Percentiles rank a stretch among this genome's conserved stretches.
phyloP scores from a whole-genome alignment of 1,284 basidiomycete genomes.

The Coniferiporia weirii region DNA sequence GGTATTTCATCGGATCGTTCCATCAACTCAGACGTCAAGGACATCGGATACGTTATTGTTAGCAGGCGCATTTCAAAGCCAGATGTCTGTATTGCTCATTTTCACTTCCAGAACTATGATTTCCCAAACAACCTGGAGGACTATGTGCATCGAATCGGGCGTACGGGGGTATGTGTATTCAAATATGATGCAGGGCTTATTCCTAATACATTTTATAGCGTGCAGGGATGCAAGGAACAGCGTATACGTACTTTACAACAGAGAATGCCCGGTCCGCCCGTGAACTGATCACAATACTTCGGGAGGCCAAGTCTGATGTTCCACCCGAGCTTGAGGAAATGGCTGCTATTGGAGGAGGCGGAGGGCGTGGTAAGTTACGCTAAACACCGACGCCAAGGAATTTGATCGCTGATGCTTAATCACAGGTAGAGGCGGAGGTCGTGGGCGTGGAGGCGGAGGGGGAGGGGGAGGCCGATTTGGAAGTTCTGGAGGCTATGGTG shows the following conservation, averaged over 20 bases:
- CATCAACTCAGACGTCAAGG: slow-evolving; percentile 37
- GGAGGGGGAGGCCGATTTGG: slow-evolving; percentile 5
- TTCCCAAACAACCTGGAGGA: slow-evolving; percentile 52
- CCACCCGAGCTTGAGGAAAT: slow-evolving; percentile 55
- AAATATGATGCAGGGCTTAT: background rate
- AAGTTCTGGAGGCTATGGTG: slow-evolving; percentile 2
- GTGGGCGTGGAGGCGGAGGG: slow-evolving; percentile 12
- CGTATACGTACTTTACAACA: slow-evolving; percentile 54
- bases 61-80: slow-evolving; percentile 20
- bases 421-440: slow-evolving; percentile 18
- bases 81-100: slow-evolving; percentile 16
- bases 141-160: slow-evolving; percentile 44
- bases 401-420: background rate
- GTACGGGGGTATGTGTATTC: slow-evolving; percentile 27
- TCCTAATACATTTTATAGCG: slow-evolving; percentile 22
- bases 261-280: slow-evolving; percentile 52
- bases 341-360: slow-evolving; percentile 40
- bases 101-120: slow-evolving; percentile 42
- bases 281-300: slow-evolving; percentile 52
- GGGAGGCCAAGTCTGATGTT: slow-evolving; percentile 48
- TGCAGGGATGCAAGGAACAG: slow-evolving; percentile 41
- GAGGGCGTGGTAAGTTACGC: slow-evolving; percentile 20
- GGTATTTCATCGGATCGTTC: background rate
- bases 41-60: slow-evolving; percentile 40
- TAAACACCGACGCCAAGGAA: background rate